A percentile compares a stretch with the other conserved stretches of the same genome.
phyloP scores from a whole-genome alignment of 2,329 filamentous ascomycete genomes.

The Paracoccidioides lutzii region DNA sequence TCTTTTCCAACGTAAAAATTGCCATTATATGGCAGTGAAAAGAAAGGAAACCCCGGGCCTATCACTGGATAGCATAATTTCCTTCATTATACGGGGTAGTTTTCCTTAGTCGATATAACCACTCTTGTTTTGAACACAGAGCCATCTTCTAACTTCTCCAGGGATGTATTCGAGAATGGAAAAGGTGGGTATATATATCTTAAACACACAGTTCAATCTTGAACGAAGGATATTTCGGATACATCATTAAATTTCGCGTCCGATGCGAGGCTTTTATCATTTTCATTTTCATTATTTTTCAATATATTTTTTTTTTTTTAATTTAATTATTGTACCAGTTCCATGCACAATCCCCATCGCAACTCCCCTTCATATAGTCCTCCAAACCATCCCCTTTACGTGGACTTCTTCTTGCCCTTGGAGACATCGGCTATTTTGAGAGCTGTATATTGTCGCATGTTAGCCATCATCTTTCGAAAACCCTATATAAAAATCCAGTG shows the following conservation, averaged over 20 bases:
- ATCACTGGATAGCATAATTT: not conserved
- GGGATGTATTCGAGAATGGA: too few relatives aligned
- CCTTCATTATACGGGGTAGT: not conserved
- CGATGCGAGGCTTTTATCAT: not conserved
- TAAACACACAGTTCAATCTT: not conserved
- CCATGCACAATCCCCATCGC: not conserved
- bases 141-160: too few relatives aligned
- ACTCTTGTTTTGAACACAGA: too few relatives aligned
- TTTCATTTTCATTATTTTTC: not conserved
- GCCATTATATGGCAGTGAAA: not conserved
- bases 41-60: not conserved
- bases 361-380: slow-evolving; percentile 1
- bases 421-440: slow-evolving; percentile 34
- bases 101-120: too few relatives aligned
- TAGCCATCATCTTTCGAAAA: not conserved
- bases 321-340: not conserved
- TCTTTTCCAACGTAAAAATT: not conserved
- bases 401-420: slow-evolving; percentile 35
- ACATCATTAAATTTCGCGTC: not conserved
- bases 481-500: too few relatives aligned
- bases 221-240: not conserved
- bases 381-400: not conserved
- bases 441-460: slow-evolving; percentile 18
- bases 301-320: not conserved
- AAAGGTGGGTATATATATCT: not conserved